phyloP scores from a whole-genome alignment of 106 monocot species.

The Agapanthus africanus region DNA sequence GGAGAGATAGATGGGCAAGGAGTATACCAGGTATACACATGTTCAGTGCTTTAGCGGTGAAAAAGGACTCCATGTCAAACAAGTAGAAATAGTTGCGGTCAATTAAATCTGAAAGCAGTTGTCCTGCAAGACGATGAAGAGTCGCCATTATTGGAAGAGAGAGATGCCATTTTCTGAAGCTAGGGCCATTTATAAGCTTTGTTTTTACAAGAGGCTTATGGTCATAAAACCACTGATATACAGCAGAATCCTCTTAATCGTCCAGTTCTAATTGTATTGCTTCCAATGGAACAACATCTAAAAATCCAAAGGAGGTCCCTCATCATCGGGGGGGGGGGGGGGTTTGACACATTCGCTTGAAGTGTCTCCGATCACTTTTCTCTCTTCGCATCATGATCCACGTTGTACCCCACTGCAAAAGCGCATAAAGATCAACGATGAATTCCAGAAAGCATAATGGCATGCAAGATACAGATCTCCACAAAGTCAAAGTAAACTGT shows the following conservation, averaged over 20 bases:
- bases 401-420: conserved; percentile 94
- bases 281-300: conserved; percentile 96
- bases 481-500: no score
- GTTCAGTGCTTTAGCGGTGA: conserved; percentile 94
- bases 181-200: conserved; percentile 94
- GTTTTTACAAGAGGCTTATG: conserved; percentile 97
- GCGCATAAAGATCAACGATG: not conserved
- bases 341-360: conserved; percentile 98
- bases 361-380: conserved; percentile 87
- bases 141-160: conserved; percentile 98
- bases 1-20: not conserved
- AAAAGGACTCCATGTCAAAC: conserved; percentile 98
- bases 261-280: conserved; percentile 93
- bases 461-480: not conserved
- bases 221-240: conserved; percentile 93
- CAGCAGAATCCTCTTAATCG: conserved; percentile 97
- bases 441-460: not conserved
- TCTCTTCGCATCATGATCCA: conserved; percentile 99
- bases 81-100: conserved; percentile 94
- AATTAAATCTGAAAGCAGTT: conserved; percentile 81
- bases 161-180: conserved; percentile 95
- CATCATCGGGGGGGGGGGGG: conserved; percentile 97
- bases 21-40: conserved; percentile 94
- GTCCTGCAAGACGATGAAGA: conserved; percentile 95
- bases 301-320: conserved; percentile 88